Evolutionary conservation across 2,329 filamentous ascomycete species (phyloP), one percentile per base, ranked within the genome.

Genomic region (Phaeosphaeria sp.): DNA sequence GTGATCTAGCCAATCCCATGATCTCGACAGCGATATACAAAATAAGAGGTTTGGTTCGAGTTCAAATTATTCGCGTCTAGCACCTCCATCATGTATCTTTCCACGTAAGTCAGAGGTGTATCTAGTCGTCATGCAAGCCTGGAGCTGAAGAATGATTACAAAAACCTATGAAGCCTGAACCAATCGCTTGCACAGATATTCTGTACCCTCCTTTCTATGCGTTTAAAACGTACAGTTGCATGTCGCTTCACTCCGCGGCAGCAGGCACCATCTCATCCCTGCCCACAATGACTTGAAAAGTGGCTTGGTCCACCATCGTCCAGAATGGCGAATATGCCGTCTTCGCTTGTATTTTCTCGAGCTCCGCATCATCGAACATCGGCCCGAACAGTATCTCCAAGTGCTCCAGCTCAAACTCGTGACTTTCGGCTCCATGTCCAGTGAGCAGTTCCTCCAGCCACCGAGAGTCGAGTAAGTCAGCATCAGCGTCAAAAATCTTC

Each of bases 401-500:
- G 9, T 25, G 21, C 15, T 22, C 17, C n/a, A 66, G 46, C 1
- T 50, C 25, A 1, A 54, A 55, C 55, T 55, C 62, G 7, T 27
- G 30, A 6, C n/a, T 30, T 13, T 23, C 52, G 0, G 15, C 30
- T 23, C 50, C 47, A 18, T 59, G 61, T 22, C 47, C 50, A 9
- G n/a, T 4, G 17, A 66, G 58, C 0, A 64, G 42, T 2, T 54
- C 59, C 9, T 52, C 23, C 17, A 66, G 20, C 61, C 59, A 66
- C 1, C 11, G 11, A 1, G 56, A 54, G 5, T 43, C 23, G 9
- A 64, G 36, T 15, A 66, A 48, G 3, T 25, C 17, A 9, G 42
- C 36, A 33, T 62, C 54, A 13, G 54, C 59, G 17, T 66, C 63
- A 10, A 60, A 66, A 0, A 64, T 41, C 18, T 50, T 54, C 33